Evolutionary conservation across 352 stramenopile genomes (phyloP).

Genomic region (Thalassiosira exigua): DNA sequence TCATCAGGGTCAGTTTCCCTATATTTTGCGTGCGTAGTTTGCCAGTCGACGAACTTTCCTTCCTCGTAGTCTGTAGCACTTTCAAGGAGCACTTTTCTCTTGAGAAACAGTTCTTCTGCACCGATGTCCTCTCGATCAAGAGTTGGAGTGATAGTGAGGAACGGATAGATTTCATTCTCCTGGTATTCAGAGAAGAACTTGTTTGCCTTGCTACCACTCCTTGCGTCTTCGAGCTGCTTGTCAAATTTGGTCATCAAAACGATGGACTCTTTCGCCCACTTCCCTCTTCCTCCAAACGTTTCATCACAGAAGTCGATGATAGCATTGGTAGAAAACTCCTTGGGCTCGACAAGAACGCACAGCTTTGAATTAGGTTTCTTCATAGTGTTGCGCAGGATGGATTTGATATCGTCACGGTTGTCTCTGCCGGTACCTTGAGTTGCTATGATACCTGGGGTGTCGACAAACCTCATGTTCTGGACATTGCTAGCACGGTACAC

Average conservation of each 20-base stretch:
- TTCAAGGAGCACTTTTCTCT: constrained; percentile 59
- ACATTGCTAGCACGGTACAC: constrained; percentile 72
- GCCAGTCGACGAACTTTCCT: constrained; percentile 65
- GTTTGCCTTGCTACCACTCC: constrained; percentile 74
- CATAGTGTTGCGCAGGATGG: constrained; percentile 69
- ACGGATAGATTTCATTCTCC: constrained; percentile 64
- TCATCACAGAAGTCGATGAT: constrained; percentile 81
- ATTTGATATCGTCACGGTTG: constrained; percentile 80
- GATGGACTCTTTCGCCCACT: constrained; percentile 71
- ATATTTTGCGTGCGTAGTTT: constrained; percentile 52
- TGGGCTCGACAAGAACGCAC: constrained; percentile 78
- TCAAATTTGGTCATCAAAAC: constrained; percentile 84
- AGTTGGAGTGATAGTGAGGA: constrained; percentile 77
- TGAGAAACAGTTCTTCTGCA: constrained; percentile 55
- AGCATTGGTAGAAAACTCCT: constrained; percentile 76
- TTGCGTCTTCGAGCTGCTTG: constrained; percentile 72
- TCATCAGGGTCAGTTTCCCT: constrained; percentile 53
- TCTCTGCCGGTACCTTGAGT: constrained; percentile 68
- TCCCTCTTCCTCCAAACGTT: constrained; percentile 59
- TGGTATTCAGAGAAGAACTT: constrained; percentile 78
- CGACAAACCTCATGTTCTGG: constrained; percentile 83
- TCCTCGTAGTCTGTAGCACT: constrained; percentile 56
- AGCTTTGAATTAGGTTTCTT: constrained; percentile 74
- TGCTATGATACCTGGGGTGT: constrained; percentile 71
- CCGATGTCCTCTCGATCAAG: constrained; percentile 69